phyloP scores from a whole-genome alignment of 441 rosid genomes.

The Dalechampia spathulata region DNA sequence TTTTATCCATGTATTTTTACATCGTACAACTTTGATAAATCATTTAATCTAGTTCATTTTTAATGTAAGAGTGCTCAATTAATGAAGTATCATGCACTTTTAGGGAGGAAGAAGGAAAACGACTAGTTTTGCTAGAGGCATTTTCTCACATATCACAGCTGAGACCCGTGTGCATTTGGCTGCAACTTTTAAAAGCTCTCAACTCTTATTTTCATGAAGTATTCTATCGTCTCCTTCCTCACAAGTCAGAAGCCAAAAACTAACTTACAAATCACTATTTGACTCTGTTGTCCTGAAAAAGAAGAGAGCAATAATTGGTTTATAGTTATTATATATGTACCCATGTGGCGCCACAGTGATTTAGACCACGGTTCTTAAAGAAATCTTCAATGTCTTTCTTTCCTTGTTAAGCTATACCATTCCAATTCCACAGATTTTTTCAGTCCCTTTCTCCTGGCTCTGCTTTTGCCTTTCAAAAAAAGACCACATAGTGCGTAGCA shows the following conservation, averaged over 20 bases:
- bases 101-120: background rate
- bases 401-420: slow-evolving; percentile 14
- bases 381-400: slow-evolving; percentile 21
- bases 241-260: background rate
- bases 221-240: slow-evolving; percentile 28
- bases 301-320: background rate
- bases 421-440: slow-evolving; percentile 15
- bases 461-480: slow-evolving; percentile 11
- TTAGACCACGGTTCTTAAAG: slow-evolving; percentile 8
- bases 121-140: background rate
- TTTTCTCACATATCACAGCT: background rate
- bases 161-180: background rate
- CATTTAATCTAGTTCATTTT: no score
- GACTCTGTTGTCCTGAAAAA: background rate
- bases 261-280: background rate
- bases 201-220: slow-evolving; percentile 31
- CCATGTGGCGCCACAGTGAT: slow-evolving; percentile 9
- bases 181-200: slow-evolving; percentile 24
- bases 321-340: background rate
- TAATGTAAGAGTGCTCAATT: no score
- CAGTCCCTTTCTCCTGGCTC: slow-evolving; percentile 29
- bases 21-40: no score
- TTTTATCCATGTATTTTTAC: no score
- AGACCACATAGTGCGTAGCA: slow-evolving; percentile 1
- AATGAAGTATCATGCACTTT: no score